A percentile compares a stretch with the other conserved stretches of the same genome.
Evolutionary conservation across 2,329 filamentous ascomycete species (phyloP).

Genomic region (Microsporum ferrugineum): DNA sequence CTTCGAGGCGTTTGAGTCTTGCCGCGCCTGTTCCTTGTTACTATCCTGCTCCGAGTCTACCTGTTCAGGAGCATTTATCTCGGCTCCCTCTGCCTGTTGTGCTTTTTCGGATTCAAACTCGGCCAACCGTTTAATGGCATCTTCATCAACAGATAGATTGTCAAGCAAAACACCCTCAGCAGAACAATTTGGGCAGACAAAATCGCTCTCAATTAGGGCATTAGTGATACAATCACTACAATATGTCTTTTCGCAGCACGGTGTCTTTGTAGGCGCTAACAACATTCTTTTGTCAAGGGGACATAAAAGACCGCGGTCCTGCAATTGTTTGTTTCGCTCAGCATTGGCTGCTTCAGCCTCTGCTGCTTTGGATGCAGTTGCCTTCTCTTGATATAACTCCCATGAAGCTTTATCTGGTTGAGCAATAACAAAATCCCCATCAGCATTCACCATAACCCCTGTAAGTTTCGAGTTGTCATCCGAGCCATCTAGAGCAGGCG

Average conservation of each 20-base stretch:
- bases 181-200: slow-evolving; percentile 85
- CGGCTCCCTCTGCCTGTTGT: slow-evolving; percentile 32
- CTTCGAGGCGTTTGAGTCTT: slow-evolving; percentile 40
- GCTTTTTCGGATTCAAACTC: slow-evolving; percentile 51
- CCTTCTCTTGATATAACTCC: slow-evolving; percentile 93
- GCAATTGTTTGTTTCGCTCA: slow-evolving; percentile 72
- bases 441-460: slow-evolving; percentile 93
- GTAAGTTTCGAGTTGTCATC: slow-evolving; percentile 72
- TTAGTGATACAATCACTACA: slow-evolving; percentile 99
- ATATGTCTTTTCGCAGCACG: slow-evolving; percentile 96
- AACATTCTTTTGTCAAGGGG: slow-evolving; percentile 96
- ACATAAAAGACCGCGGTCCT: slow-evolving; percentile 82
- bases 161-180: slow-evolving; percentile 87
- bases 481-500: slow-evolving; percentile 60
- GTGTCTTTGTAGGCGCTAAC: slow-evolving; percentile 97
- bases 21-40: slow-evolving; percentile 15
- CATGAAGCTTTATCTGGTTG: slow-evolving; percentile 91
- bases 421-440: slow-evolving; percentile 94
- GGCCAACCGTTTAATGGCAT: slow-evolving; percentile 66
- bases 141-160: slow-evolving; percentile 73
- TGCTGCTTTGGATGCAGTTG: slow-evolving; percentile 72
- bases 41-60: neutral
- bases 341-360: slow-evolving; percentile 67
- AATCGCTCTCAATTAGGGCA: slow-evolving; percentile 95
- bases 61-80: slow-evolving; percentile 7